Evolutionary conservation across 192 early-diverging fungal genomes (phyloP).

Genomic region (Coemansia sp.): DNA sequence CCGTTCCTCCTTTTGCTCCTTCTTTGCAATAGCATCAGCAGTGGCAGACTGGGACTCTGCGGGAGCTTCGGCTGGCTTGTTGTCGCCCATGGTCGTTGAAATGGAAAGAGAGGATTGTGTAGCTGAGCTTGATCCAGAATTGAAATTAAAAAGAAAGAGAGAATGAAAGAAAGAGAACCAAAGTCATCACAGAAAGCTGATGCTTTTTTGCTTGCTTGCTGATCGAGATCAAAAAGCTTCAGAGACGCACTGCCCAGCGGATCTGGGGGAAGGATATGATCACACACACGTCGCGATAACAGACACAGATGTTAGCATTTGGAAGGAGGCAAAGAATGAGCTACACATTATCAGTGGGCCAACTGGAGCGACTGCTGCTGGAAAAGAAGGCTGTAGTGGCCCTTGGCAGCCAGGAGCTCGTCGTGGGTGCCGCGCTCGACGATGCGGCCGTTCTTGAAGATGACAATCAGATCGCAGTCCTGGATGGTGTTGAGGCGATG

Average conservation of each 20-base stretch:
- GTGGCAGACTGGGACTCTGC: background rate
- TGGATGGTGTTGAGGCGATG: conserved; percentile 74
- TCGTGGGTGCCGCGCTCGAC: conserved; percentile 64
- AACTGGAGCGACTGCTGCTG: conserved; percentile 69
- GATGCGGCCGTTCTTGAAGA: conserved; percentile 66
- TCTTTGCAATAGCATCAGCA: conserved; percentile 16
- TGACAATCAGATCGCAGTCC: conserved; percentile 72
- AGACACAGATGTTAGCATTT: background rate
- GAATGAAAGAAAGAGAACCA: background rate
- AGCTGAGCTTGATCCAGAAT: too few species aligned
- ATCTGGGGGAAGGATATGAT: too few species aligned
- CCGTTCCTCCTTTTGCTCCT: conserved; percentile 42
- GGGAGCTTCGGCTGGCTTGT: background rate
- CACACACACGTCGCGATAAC: too few species aligned
- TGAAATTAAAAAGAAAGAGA: background rate
- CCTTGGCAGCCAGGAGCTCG: conserved; percentile 57
- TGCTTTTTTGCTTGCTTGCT: too few species aligned
- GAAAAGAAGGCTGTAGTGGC: conserved; percentile 63
- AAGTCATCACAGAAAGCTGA: too few species aligned
- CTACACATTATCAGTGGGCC: conserved; percentile 28
- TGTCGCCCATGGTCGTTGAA: conserved; percentile 12
- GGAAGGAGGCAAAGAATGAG: background rate
- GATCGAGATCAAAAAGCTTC: background rate
- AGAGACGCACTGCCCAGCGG: too few species aligned
- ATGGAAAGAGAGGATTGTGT: background rate